phyloP scores from a whole-genome alignment of 306 rosid genomes.

The Cyamopsis tetragonoloba region DNA sequence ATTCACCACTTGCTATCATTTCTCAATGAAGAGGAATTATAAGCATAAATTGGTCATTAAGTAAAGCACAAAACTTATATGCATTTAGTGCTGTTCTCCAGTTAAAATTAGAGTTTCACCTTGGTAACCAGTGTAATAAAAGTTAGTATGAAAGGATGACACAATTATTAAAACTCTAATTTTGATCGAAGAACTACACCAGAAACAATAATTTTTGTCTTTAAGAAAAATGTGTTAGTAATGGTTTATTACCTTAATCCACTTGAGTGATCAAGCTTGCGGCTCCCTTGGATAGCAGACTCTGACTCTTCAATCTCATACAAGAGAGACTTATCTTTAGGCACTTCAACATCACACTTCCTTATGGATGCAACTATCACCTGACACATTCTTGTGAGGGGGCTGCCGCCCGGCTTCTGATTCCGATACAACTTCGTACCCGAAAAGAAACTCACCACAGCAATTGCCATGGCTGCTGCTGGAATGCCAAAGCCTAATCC shows the following conservation, averaged over 20 bases:
- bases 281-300: constrained; percentile 62
- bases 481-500: constrained; percentile 71
- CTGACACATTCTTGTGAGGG: constrained; percentile 54
- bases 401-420: constrained; percentile 69
- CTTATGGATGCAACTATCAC: constrained; percentile 58
- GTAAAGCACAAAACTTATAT: too few species aligned
- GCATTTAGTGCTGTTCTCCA: too few species aligned
- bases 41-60: neutral
- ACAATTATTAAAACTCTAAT: too few species aligned
- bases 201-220: too few species aligned
- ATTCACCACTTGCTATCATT: neutral
- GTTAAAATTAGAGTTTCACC: too few species aligned
- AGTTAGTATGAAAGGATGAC: too few species aligned
- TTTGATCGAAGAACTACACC: too few species aligned
- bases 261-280: constrained; percentile 61
- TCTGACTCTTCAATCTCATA: constrained; percentile 54
- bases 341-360: constrained; percentile 34
- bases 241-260: constrained; percentile 42
- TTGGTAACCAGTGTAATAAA: too few species aligned
- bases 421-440: constrained; percentile 53
- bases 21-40: neutral
- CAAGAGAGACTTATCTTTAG: constrained; percentile 45
- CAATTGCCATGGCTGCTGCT: constrained; percentile 57
- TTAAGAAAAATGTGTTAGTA: neutral
- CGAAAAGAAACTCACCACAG: constrained; percentile 56